A percentile compares a stretch with the other conserved stretches of the same genome.
These are phyloP conservation scores for Rhodotorula sp. DNA, from an alignment of 1,284 basidiomycete genomes.

Conservation along the genomic window DNA sequence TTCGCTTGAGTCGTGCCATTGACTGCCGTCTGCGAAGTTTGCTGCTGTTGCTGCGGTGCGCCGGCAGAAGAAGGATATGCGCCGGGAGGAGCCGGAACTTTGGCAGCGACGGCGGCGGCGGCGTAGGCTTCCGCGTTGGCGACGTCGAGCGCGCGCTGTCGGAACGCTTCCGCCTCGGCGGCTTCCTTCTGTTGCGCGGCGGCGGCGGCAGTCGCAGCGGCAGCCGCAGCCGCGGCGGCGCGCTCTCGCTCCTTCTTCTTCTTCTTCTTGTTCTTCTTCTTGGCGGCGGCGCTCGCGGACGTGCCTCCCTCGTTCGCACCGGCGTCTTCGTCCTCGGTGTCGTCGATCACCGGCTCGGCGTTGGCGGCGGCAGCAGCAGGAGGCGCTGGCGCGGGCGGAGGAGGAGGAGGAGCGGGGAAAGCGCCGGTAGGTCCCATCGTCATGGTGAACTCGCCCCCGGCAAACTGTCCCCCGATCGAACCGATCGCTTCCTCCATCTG, in stretches of 20 bases:
- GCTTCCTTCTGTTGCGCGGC: conserved; percentile 41
- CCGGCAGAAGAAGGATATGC: conserved; percentile 50
- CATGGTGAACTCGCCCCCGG: conserved; percentile 32
- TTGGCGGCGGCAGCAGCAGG: background rate
- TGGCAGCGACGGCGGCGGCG: conserved; percentile 6
- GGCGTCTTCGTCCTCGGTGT: conserved; percentile 54
- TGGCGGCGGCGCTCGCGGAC: conserved; percentile 44
- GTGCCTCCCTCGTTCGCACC: conserved; percentile 48
- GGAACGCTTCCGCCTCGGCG: conserved; percentile 13
- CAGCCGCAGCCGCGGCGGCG: conserved; percentile 39
- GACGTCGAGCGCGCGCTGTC: conserved; percentile 1
- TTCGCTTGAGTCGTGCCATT: background rate
- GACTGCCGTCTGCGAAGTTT: conserved; percentile 19
- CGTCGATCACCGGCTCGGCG: conserved; percentile 45
- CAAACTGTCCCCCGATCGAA: conserved; percentile 32
- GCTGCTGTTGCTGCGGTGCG: conserved; percentile 19
- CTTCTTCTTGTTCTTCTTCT: conserved; percentile 59
- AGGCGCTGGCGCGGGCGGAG: background rate
- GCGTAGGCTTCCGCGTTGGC: conserved; percentile 17
- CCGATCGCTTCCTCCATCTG: conserved; percentile 42
- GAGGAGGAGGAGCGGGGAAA: conserved; percentile 24
- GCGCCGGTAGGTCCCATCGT: conserved; percentile 5
- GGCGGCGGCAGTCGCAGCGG: conserved; percentile 12
- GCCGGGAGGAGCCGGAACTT: conserved; percentile 53
- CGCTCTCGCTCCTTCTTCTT: conserved; percentile 57